phyloP scores from a whole-genome alignment of 164 flowering plant species.

The Dillenia turbinata region DNA sequence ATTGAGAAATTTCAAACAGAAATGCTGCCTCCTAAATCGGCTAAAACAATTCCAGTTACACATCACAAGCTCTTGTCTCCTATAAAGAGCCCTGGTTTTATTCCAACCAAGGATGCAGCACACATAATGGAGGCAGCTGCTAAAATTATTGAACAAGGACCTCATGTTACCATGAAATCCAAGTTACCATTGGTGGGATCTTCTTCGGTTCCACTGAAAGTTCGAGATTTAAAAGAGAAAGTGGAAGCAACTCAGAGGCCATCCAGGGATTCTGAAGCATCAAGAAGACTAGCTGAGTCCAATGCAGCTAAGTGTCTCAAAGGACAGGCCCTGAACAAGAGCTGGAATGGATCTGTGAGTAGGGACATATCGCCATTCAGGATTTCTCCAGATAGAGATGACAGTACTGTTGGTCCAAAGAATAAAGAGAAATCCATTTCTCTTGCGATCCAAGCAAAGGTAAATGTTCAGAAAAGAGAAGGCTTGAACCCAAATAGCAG shows the following conservation, averaged over 20 bases:
- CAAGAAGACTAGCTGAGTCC: constrained; percentile 49
- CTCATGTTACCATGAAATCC: constrained; percentile 25
- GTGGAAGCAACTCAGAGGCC: constrained; percentile 32
- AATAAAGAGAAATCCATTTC: constrained; percentile 71
- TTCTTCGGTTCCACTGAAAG: constrained; percentile 36
- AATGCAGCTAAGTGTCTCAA: constrained; percentile 62
- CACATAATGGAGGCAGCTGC: constrained; percentile 91
- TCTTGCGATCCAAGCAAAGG: constrained; percentile 93
- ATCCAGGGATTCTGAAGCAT: constrained; percentile 37
- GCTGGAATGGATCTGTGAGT: constrained; percentile 48
- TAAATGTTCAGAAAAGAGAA: constrained; percentile 87
- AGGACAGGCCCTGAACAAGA: constrained; percentile 72
- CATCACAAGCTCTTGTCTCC: constrained; percentile 87
- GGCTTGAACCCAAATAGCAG: constrained; percentile 32
- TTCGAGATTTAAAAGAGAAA: constrained; percentile 50
- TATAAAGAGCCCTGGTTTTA: constrained; percentile 59
- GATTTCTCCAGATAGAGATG: constrained; percentile 29
- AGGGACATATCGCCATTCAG: constrained; percentile 26
- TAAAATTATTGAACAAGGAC: constrained; percentile 64
- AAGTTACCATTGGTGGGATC: constrained; percentile 35
- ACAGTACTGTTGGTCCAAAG: constrained; percentile 27
- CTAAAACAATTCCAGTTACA: constrained; percentile 63
- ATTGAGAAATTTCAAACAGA: constrained; percentile 80
- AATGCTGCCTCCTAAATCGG: constrained; percentile 72
- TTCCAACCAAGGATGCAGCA: constrained; percentile 58